phyloP scores from a whole-genome alignment of 2,329 filamentous ascomycete species.

The Talaromyces sp. region DNA sequence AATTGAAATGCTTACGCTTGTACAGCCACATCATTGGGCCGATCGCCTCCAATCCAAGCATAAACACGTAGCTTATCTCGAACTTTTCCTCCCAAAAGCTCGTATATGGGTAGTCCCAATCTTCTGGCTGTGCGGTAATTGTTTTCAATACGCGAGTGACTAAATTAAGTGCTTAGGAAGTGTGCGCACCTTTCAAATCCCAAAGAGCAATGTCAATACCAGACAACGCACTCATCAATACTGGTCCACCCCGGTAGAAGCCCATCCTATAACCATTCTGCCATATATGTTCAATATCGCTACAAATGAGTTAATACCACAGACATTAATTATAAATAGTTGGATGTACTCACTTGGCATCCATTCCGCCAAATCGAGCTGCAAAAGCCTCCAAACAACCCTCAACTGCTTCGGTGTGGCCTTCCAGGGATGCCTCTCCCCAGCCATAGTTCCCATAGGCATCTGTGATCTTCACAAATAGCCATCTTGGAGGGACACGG shows the following conservation, averaged over 20 bases:
- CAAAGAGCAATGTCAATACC: conserved; percentile 77
- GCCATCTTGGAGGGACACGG: conserved; percentile 70
- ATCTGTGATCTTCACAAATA: conserved; percentile 74
- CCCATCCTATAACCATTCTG: conserved; percentile 66
- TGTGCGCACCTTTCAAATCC: conserved; percentile 67
- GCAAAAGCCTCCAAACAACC: conserved; percentile 67
- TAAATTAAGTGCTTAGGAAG: conserved; percentile 31
- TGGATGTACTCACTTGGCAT: conserved; percentile 58
- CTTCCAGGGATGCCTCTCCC: conserved; percentile 74
- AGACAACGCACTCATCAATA: conserved; percentile 74
- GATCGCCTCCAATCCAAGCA: conserved; percentile 73
- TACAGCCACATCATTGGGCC: conserved; percentile 62
- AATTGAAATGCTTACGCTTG: conserved; percentile 31
- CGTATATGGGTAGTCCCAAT: conserved; percentile 63
- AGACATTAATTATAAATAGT: background rate
- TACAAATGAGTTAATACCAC: conserved; percentile 27
- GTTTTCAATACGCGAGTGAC: background rate
- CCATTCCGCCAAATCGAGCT: conserved; percentile 60
- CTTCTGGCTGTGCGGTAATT: background rate
- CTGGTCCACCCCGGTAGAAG: conserved; percentile 74
- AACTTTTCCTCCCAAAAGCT: conserved; percentile 70
- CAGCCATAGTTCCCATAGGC: conserved; percentile 63
- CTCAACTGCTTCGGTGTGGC: conserved; percentile 70
- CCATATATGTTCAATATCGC: conserved; percentile 79
- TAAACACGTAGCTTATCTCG: conserved; percentile 68